Evolutionary conservation across 2,329 filamentous ascomycete genomes (phyloP).

Genomic region (Aureobasidium leucospermi): DNA sequence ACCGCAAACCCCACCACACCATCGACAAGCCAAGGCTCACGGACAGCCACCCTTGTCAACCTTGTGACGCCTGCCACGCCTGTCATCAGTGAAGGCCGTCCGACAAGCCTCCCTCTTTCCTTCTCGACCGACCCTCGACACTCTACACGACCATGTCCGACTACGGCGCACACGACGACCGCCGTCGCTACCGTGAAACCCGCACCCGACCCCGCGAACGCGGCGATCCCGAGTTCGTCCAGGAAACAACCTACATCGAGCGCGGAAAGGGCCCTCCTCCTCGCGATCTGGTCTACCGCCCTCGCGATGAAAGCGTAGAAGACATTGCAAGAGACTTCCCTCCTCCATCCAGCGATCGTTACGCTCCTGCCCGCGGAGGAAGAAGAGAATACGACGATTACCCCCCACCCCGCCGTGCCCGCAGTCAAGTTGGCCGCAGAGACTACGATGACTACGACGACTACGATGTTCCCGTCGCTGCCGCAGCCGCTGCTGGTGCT

Average conservation of each 20-base stretch:
- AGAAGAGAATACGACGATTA: constrained; percentile 36
- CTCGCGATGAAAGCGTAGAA: constrained; percentile 73
- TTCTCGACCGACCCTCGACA: constrained; percentile 7
- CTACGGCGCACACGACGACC: constrained; percentile 42
- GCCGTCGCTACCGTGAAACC: constrained; percentile 35
- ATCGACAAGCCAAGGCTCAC: background rate
- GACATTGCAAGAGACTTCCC: constrained; percentile 81
- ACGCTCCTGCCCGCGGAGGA: constrained; percentile 19
- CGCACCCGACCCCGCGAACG: constrained; percentile 37
- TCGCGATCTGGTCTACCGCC: constrained; percentile 44
- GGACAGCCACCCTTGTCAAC: background rate
- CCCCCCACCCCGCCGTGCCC: constrained; percentile 48
- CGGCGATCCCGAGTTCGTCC: constrained; percentile 45
- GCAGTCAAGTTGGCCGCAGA: constrained; percentile 49
- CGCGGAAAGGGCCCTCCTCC: constrained; percentile 36
- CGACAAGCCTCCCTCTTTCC: background rate
- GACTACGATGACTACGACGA: constrained; percentile 54
- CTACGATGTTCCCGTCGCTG: constrained; percentile 36
- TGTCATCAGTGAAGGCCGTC: background rate
- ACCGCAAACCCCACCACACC: constrained; percentile 5
- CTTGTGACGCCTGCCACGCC: constrained; percentile 5
- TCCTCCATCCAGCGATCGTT: constrained; percentile 47
- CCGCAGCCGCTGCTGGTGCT: constrained; percentile 32
- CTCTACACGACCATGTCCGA: constrained; percentile 36
- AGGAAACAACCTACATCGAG: constrained; percentile 43